Base-by-base conservation (phyloP, 2,329 filamentous ascomycete species). In the Exserohilum turcica region DNA sequence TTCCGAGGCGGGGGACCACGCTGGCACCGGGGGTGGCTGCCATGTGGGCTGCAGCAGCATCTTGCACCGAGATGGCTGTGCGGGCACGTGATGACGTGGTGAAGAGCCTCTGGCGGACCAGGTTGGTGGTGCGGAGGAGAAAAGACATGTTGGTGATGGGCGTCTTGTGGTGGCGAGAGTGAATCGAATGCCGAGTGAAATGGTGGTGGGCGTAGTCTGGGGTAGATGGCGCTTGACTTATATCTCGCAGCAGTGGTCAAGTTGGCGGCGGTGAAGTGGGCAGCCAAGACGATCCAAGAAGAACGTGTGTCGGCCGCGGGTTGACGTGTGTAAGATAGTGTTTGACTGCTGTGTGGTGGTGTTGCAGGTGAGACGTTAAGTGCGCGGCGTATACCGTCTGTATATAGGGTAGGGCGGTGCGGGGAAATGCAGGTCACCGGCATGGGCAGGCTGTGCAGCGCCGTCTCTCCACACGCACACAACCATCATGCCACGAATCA, bases 401-500 rank as follows among this genome's bases (percentile, higher is more conserved):
- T 62, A 66, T 68, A 68, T 61, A 66, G 57, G 42, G 46, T 47
- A 51, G 52, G 49, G 52, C 51, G 27, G 54, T 67, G 63, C 64
- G 64, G 62, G 61, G 62, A 65, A 60, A 48, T 27, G 47, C 38
- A 63, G 56, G 57, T 66, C 66, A 67, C 63, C 60, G 63, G 66
- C 59, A 53, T 58, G 61, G 63, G 66, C 59, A 53, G 59, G 61
- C 63, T 66, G 60, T 63, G 59, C 61, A 39, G 19, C 43, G 45
- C 60, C 51, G 38, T 67, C 67, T 64, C 66, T 52, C 65, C 64
- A 70, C 66, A 53, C 46, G 54, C 43, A 42, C 46, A 54, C 60
- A 56, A 56, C 58, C 42, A 52, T 72, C 67, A 67, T 50, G 55
- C 70, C 65, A 72, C 68, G 63, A 68, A 73, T 71, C 66, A 71